Conservation (phyloP, 768 basidiomycete species). For the Calocybe cyanea region DNA sequence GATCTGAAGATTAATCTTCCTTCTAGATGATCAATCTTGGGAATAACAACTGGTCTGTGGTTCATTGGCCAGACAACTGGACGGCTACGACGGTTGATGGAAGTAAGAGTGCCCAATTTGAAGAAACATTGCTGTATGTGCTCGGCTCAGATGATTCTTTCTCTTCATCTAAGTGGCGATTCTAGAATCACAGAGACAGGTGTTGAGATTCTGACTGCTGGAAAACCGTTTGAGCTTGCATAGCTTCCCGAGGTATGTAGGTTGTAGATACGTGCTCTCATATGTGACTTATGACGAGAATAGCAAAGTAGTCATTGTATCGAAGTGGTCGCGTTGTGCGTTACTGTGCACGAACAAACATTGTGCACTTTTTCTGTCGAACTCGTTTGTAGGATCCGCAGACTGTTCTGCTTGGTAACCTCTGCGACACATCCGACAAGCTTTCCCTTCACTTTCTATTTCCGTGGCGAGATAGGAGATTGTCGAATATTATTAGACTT, state of each 20-base stretch:
- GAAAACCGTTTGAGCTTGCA: slow-evolving; percentile 9
- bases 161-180: no score
- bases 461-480: slow-evolving; percentile 21
- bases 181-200: slow-evolving; percentile 89
- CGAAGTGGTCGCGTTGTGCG: no score
- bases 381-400: slow-evolving; percentile 55
- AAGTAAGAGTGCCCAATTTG: slow-evolving; percentile 91
- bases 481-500: background rate
- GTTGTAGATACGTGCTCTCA: background rate
- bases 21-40: slow-evolving; percentile 90
- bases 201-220: slow-evolving; percentile 79
- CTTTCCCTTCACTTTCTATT: slow-evolving; percentile 48
- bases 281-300: background rate
- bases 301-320: no score
- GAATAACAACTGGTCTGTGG: slow-evolving; percentile 63
- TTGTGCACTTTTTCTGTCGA: slow-evolving; percentile 59
- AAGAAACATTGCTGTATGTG: slow-evolving; percentile 91
- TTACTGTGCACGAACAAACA: slow-evolving; percentile 16
- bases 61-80: slow-evolving; percentile 96
- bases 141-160: no score
- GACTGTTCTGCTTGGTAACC: slow-evolving; percentile 58
- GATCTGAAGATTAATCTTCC: background rate
- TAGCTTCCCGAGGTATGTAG: background rate
- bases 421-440: slow-evolving; percentile 61
- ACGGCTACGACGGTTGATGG: slow-evolving; percentile 93